These are phyloP conservation scores for Pontederia paniculata DNA, from an alignment of 176 grass and related monocot genomes.

Conservation along the genomic window DNA sequence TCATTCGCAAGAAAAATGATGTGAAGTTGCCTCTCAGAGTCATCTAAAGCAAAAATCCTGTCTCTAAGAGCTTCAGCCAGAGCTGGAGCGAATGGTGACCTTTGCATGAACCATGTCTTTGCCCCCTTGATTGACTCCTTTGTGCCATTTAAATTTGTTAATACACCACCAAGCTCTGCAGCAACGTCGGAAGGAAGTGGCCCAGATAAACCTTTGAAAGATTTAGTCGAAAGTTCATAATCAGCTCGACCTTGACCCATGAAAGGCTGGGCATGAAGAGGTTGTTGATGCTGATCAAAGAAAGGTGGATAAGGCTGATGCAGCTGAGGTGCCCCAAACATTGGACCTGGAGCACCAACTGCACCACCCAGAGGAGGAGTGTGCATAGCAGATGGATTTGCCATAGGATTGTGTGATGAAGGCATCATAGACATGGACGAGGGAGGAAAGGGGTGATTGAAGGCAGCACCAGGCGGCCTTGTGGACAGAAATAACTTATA, in stretches of 20 bases:
- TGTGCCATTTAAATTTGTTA: slow-evolving; percentile 71
- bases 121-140: slow-evolving; percentile 96
- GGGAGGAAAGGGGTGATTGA: slow-evolving; percentile 27
- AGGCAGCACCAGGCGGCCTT: slow-evolving; percentile 26
- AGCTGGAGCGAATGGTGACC: slow-evolving; percentile 53
- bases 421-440: slow-evolving; percentile 45
- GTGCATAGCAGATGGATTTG: slow-evolving; percentile 19
- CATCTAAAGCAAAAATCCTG: slow-evolving; percentile 62
- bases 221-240: slow-evolving; percentile 36
- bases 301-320: slow-evolving; percentile 58
- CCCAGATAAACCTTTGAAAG: slow-evolving; percentile 62
- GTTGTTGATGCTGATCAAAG: slow-evolving; percentile 52
- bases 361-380: slow-evolving; percentile 28
- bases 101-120: slow-evolving; percentile 90
- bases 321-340: slow-evolving; percentile 34
- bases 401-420: slow-evolving; percentile 13
- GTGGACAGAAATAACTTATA: slow-evolving; percentile 59
- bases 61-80: slow-evolving; percentile 79
- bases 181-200: slow-evolving; percentile 70
- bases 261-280: slow-evolving; percentile 30
- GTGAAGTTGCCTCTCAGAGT: slow-evolving; percentile 85
- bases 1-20: slow-evolving; percentile 94
- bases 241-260: slow-evolving; percentile 34
- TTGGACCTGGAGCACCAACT: slow-evolving; percentile 21
- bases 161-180: slow-evolving; percentile 58